Evolutionary conservation across 805 yeast genomes (phyloP), one percentile per base, ranked within the genome.

Genomic region (Metschnikowia kunwiensis): DNA sequence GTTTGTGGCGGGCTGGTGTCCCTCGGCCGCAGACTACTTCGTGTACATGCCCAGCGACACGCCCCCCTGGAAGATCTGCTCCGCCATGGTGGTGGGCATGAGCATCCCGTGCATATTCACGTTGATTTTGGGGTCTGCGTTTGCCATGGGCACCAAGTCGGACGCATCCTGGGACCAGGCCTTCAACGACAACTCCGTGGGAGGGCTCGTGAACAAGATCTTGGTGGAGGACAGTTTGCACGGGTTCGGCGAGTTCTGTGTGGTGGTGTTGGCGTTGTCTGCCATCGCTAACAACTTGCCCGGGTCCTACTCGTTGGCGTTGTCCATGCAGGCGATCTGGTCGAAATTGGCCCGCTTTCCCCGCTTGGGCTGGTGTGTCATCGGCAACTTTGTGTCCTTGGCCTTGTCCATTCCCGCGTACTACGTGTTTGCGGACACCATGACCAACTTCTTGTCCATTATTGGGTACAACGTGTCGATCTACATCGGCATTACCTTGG

Each of bases 361-460:
- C 13, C 48, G 67, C 38, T 46, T 60, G 34, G 59, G 54, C n/a
- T 61, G 67, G 65, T 58, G 63, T 42, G 27, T 58, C 4, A 18
- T 53, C 9, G 65, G 65, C 7, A 61, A 61, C 33, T 54, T 53
- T 27, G 47, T 58, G 8, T 54, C 65, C 4, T 49, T 61, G 32
- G 65, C 52, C 6, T 49, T 61, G 20, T 51, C 62, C 20, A 61
- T 60, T 29, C 67, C 67, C 11, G 65, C 65, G 8, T 60, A 59
- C 39, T 61, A 61, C 38, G 55, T 51, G 8, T 61, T 61, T 37
- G 53, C 43, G 15, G 52, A 39, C 9, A 47, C 61, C 12, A 60
- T 61, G 61, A 46, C 53, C 5, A 57, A 58, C 36, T 61, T 61
- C 44, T 48, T 60, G 47, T 54, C 58, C 15, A 58, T 61, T 32